phyloP scores from a whole-genome alignment of 2,329 filamentous ascomycete genomes.

The Dactylellina parvicollis region DNA sequence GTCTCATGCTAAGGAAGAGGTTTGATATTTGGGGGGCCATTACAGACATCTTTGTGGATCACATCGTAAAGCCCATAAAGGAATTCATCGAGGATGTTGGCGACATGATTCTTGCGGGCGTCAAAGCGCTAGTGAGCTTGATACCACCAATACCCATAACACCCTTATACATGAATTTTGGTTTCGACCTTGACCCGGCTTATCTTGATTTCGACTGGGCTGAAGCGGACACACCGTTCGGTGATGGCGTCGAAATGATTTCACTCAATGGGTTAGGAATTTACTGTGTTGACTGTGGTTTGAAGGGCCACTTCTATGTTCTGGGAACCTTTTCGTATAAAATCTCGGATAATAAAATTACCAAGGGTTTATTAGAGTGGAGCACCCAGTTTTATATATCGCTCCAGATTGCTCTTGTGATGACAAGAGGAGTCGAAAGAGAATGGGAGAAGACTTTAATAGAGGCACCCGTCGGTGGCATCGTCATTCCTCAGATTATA shows the following conservation, averaged over 20 bases:
- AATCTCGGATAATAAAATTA: not conserved
- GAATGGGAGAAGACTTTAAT: not conserved
- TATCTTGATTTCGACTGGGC: not conserved
- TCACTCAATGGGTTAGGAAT: not conserved
- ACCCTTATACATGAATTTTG: not conserved
- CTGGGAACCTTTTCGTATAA: not conserved
- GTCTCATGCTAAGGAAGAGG: no score
- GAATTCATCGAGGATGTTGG: not conserved
- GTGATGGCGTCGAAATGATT: not conserved
- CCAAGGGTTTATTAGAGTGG: not conserved
- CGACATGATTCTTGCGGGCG: not conserved
- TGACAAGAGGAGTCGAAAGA: not conserved
- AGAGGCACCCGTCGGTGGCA: not conserved
- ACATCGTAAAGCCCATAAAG: not conserved
- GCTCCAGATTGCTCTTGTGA: not conserved
- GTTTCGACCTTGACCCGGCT: not conserved
- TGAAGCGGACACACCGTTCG: not conserved
- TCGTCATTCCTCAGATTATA: conserved; percentile 1
- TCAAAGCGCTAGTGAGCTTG: not conserved
- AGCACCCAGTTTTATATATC: not conserved
- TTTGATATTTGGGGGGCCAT: no score
- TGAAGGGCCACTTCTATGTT: not conserved
- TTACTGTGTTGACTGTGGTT: not conserved
- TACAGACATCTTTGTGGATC: not conserved
- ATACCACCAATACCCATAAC: not conserved